phyloP scores from a whole-genome alignment of 192 early-diverging fungal species.

The Entomortierella chlamydospora region DNA sequence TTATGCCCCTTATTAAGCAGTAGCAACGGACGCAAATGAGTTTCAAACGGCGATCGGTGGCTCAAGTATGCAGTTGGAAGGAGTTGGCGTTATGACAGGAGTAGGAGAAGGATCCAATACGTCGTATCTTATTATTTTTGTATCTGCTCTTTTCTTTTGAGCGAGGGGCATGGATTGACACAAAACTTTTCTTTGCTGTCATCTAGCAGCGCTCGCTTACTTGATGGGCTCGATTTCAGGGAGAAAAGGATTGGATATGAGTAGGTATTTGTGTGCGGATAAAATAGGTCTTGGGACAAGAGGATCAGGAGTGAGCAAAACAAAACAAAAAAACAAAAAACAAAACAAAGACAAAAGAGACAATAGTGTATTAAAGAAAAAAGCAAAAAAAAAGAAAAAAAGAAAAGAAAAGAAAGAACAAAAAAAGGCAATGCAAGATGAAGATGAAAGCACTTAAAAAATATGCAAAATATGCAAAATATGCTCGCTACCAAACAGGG shows the following conservation, averaged over 20 bases:
- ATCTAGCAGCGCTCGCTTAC: not conserved
- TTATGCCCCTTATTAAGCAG: constrained; percentile 51
- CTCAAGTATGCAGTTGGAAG: not conserved
- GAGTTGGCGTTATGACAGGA: not conserved
- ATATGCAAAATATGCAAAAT: not conserved
- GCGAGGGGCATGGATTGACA: not conserved
- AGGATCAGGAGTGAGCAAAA: not conserved
- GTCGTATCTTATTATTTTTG: not conserved
- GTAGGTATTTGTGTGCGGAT: constrained; percentile 12
- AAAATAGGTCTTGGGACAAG: constrained; percentile 4
- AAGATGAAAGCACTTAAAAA: constrained; percentile 18
- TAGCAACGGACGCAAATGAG: not conserved
- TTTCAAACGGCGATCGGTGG: not conserved
- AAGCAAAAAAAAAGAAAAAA: constrained; percentile 2
- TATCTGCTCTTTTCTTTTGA: not conserved
- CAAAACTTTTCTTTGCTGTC: not conserved
- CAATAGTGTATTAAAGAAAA: not conserved
- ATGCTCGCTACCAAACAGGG: not conserved
- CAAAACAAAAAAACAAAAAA: not conserved
- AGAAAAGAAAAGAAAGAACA: not conserved
- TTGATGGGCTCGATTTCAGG: not conserved
- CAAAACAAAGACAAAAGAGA: not conserved
- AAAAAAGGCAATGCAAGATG: not conserved
- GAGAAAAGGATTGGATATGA: not conserved
- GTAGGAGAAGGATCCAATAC: not conserved